Percentiles rank a stretch among this genome's conserved stretches.
Conservation (phyloP, 495 filamentous ascomycete genomes). For the Cladorrhinum samala region DNA sequence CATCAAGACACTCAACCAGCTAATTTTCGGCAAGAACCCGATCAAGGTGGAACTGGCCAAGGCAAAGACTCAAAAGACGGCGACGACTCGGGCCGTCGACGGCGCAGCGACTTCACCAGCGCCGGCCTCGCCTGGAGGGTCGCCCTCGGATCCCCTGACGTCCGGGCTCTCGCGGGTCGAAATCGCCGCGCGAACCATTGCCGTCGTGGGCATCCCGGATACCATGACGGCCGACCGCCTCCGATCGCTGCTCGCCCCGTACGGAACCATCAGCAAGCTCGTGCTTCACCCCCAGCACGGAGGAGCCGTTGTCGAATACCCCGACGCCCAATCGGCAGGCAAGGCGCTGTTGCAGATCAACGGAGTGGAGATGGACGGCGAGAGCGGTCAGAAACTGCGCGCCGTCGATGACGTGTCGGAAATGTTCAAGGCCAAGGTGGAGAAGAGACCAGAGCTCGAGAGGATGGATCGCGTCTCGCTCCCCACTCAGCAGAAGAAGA, state of each 20-base stretch:
- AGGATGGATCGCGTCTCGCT: slow-evolving; percentile 37
- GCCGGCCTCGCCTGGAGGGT: slow-evolving; percentile 23
- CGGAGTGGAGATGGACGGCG: slow-evolving; percentile 62
- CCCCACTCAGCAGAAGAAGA: slow-evolving; percentile 31
- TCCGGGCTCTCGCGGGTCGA: slow-evolving; percentile 24
- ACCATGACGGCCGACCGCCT: slow-evolving; percentile 67
- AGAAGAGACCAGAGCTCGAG: slow-evolving; percentile 37
- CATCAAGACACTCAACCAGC: slow-evolving; percentile 62
- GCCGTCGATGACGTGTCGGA: slow-evolving; percentile 60
- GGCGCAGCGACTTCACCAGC: slow-evolving; percentile 23
- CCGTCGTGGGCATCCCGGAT: slow-evolving; percentile 61
- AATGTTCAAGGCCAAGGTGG: slow-evolving; percentile 55
- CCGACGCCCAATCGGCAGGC: slow-evolving; percentile 60
- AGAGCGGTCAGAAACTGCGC: slow-evolving; percentile 54
- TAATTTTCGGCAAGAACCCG: slow-evolving; percentile 60
- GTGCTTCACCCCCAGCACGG: slow-evolving; percentile 68
- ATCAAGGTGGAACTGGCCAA: slow-evolving; percentile 62
- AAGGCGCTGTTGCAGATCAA: slow-evolving; percentile 71
- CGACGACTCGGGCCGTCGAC: slow-evolving; percentile 24
- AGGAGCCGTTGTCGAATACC: slow-evolving; percentile 84
- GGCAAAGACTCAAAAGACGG: slow-evolving; percentile 36
- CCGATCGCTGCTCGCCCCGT: slow-evolving; percentile 55
- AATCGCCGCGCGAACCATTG: slow-evolving; percentile 50
- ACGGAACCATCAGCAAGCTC: slow-evolving; percentile 58
- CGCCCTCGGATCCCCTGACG: slow-evolving; percentile 19